A percentile compares a stretch with the other conserved stretches of the same genome.
Conservation (phyloP, 2,329 filamentous ascomycete genomes). For the Aspergillus thermomutatus region DNA sequence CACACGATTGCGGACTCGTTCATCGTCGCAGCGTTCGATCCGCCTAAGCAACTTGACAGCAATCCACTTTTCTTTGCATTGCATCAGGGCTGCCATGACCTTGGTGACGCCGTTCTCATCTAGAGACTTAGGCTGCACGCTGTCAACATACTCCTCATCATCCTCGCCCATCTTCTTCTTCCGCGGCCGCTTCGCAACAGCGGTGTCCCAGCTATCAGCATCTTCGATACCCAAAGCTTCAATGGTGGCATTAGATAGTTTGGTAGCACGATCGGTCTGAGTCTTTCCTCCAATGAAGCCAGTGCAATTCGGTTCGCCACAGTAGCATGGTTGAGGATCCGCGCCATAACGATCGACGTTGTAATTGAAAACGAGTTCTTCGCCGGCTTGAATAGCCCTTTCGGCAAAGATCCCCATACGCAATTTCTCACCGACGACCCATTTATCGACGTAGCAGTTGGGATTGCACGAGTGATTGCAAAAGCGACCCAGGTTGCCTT, state of each 20-base stretch:
- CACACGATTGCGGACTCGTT: constrained; percentile 80
- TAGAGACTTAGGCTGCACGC: constrained; percentile 73
- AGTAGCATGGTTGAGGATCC: constrained; percentile 95
- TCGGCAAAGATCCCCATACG: constrained; percentile 98
- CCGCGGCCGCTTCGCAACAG: constrained; percentile 81
- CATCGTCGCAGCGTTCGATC: constrained; percentile 82
- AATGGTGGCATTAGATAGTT: constrained; percentile 82
- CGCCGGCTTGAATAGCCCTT: constrained; percentile 77
- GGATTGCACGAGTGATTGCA: constrained; percentile 99
- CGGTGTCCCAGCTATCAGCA: constrained; percentile 85
- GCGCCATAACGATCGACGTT: constrained; percentile 98
- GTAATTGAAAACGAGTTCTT: constrained; percentile 98
- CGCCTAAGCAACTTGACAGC: constrained; percentile 89
- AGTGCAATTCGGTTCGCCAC: constrained; percentile 88
- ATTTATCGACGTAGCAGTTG: constrained; percentile 99
- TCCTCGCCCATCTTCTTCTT: constrained; percentile 91
- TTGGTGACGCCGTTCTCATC: constrained; percentile 83
- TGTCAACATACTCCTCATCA: constrained; percentile 93
- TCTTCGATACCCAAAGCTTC: constrained; percentile 96
- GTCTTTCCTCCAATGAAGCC: constrained; percentile 98
- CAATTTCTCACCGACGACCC: constrained; percentile 94
- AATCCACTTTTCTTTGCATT: constrained; percentile 99
- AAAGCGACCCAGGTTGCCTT: constrained; percentile 91
- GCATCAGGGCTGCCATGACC: constrained; percentile 94
- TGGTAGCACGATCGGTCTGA: constrained; percentile 91